These are phyloP conservation scores for Fusarium subtropicale DNA, from an alignment of 2,329 filamentous ascomycete species.

Conservation along the genomic window DNA sequence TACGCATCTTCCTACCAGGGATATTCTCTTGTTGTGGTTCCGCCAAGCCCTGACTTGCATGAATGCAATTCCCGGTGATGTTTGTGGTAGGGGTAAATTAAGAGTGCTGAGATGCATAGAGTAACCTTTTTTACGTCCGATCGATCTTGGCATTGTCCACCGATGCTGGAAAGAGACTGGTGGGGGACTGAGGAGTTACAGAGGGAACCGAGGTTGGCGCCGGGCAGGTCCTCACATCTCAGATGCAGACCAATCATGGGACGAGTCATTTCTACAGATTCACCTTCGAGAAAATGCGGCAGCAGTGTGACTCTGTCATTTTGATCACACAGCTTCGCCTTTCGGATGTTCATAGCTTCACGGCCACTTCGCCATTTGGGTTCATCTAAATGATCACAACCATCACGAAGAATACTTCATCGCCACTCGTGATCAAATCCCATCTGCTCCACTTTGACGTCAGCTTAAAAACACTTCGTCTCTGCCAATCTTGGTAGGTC, in stretches of 20 bases:
- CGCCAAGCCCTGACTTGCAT: neutral
- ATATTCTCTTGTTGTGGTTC: accelerated
- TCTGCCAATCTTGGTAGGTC: neutral
- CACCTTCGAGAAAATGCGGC: accelerated
- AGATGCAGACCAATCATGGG: neutral
- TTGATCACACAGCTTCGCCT: accelerated
- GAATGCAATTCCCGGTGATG: neutral
- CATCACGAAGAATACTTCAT: neutral
- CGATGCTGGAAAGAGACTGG: neutral
- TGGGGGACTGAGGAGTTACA: no score
- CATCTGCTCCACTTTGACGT: neutral
- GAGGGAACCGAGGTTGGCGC: no score
- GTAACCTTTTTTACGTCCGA: accelerated
- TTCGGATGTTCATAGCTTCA: neutral
- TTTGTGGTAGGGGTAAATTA: neutral
- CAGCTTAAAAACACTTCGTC: accelerated
- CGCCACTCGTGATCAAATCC: neutral
- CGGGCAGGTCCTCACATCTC: accelerated
- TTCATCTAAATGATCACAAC: neutral
- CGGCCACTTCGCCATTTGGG: neutral
- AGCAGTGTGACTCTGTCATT: accelerated
- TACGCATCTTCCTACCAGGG: neutral
- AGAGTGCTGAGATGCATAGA: accelerated
- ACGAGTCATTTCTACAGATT: neutral
- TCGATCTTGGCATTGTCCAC: neutral